Conservation (phyloP, 1,284 basidiomycete species). For the Termitomyces sp. region DNA sequence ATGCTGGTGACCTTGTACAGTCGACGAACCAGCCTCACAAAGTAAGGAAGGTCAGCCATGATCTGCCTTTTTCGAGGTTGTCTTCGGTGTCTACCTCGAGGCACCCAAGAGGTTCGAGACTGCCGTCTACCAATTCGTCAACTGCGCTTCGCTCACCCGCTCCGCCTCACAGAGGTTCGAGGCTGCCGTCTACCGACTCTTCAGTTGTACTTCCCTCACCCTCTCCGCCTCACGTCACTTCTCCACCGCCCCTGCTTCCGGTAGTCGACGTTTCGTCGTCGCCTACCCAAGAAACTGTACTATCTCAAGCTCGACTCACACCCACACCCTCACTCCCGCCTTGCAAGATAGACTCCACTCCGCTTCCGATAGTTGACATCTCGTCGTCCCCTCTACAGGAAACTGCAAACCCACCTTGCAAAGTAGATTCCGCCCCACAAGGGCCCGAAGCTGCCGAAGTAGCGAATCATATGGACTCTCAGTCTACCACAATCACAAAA, state of each 20-base stretch:
- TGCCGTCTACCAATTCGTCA: not conserved
- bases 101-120: not conserved
- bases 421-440: not conserved
- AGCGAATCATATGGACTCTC: not conserved
- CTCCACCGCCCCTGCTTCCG: not conserved
- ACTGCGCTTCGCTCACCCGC: not conserved
- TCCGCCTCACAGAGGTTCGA: not conserved
- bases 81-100: slow-evolving; percentile 1
- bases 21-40: slow-evolving; percentile 5
- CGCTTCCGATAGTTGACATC: not conserved
- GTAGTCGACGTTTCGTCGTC: not conserved
- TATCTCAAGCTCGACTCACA: not conserved
- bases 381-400: not conserved
- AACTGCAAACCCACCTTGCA: not conserved
- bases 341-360: not conserved
- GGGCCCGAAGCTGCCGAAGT: not conserved
- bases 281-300: not conserved
- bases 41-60: slow-evolving; percentile 11
- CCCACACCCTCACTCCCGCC: not conserved
- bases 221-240: not conserved
- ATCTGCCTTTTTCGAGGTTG: slow-evolving; percentile 5
- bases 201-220: not conserved
- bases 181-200: not conserved
- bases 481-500: not conserved
- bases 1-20: not conserved